A percentile compares a stretch with the other conserved stretches of the same genome.
These are phyloP conservation scores for Calonectria naviculata DNA, from an alignment of 2,329 filamentous ascomycete species.

Conservation along the genomic window DNA sequence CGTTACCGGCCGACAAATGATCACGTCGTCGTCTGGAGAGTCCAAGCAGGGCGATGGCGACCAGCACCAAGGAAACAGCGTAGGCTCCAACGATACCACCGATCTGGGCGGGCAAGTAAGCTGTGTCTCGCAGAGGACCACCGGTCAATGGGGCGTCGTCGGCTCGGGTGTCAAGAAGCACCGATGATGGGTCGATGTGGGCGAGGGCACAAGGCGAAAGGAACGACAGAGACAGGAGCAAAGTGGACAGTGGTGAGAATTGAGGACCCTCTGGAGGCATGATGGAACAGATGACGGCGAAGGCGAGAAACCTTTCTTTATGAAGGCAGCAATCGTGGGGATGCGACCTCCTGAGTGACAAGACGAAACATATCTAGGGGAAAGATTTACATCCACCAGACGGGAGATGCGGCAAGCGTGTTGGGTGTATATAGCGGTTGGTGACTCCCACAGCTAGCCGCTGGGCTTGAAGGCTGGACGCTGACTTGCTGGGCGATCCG, in stretches of 20 bases:
- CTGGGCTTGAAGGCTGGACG: constrained; percentile 50
- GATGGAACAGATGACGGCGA: constrained; percentile 47
- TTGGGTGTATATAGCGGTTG: constrained; percentile 67
- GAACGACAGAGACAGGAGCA: constrained; percentile 42
- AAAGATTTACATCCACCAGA: constrained; percentile 57
- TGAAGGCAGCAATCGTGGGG: constrained; percentile 45
- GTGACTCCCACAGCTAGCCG: constrained; percentile 59
- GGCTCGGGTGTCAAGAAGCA: constrained; percentile 38
- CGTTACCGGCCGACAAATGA: constrained; percentile 63
- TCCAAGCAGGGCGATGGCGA: constrained; percentile 73
- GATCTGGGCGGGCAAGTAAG: constrained; percentile 82
- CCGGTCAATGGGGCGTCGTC: constrained; percentile 68
- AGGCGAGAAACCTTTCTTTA: constrained; percentile 43
- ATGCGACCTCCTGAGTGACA: constrained; percentile 57
- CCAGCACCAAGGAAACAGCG: constrained; percentile 78
- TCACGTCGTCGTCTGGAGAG: constrained; percentile 67
- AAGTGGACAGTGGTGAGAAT: constrained; percentile 41
- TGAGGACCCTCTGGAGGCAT: constrained; percentile 50
- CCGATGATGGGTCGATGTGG: constrained; percentile 41
- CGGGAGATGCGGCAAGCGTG: constrained; percentile 54
- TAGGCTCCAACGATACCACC: constrained; percentile 88
- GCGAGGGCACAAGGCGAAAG: constrained; percentile 43
- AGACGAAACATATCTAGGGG: constrained; percentile 63
- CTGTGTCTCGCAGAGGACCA: constrained; percentile 67
- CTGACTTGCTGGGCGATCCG: constrained; percentile 52